These are phyloP conservation scores for Fraxinus sp. DNA, from an alignment of 305 asterid genomes.

Conservation along the genomic window DNA sequence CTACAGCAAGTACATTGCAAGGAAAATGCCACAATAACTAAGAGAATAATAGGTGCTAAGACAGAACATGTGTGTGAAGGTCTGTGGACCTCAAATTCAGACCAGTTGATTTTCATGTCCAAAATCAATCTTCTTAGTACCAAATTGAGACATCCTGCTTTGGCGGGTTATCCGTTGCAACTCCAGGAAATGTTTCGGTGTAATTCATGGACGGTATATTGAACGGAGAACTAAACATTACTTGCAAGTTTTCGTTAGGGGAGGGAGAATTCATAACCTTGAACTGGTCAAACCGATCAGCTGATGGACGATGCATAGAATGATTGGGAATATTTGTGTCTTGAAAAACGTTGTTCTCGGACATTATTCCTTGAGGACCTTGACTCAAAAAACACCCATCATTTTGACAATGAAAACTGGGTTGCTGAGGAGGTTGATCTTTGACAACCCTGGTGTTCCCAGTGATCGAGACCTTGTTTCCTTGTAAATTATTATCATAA, in stretches of 20 bases:
- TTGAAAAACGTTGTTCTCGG: slow-evolving; percentile 39
- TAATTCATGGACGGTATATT: slow-evolving; percentile 34
- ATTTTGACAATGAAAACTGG: slow-evolving; percentile 35
- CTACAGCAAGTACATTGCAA: slow-evolving; percentile 34
- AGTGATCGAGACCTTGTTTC: slow-evolving; percentile 33
- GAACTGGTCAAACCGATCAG: slow-evolving; percentile 31
- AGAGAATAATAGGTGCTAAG: slow-evolving; percentile 18
- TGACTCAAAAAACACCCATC: slow-evolving; percentile 36
- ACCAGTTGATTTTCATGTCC: background rate
- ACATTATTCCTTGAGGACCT: slow-evolving; percentile 31
- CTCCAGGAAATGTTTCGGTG: slow-evolving; percentile 30
- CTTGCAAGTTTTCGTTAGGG: slow-evolving; percentile 34
- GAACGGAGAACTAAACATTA: slow-evolving; percentile 44
- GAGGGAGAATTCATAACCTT: slow-evolving; percentile 28
- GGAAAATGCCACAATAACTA: slow-evolving; percentile 24
- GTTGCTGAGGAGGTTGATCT: slow-evolving; percentile 37
- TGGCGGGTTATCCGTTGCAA: slow-evolving; percentile 30
- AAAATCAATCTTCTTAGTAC: slow-evolving; percentile 32
- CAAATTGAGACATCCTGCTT: slow-evolving; percentile 43
- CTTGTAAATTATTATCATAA: slow-evolving; percentile 54
- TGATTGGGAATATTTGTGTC: slow-evolving; percentile 29
- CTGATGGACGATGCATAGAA: slow-evolving; percentile 28
- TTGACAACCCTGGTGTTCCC: slow-evolving; percentile 26
- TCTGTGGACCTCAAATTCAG: background rate
- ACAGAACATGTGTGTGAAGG: background rate